These are phyloP conservation scores for Linnemannia exigua DNA, from an alignment of 192 early-diverging fungal genomes.

Conservation along the genomic window DNA sequence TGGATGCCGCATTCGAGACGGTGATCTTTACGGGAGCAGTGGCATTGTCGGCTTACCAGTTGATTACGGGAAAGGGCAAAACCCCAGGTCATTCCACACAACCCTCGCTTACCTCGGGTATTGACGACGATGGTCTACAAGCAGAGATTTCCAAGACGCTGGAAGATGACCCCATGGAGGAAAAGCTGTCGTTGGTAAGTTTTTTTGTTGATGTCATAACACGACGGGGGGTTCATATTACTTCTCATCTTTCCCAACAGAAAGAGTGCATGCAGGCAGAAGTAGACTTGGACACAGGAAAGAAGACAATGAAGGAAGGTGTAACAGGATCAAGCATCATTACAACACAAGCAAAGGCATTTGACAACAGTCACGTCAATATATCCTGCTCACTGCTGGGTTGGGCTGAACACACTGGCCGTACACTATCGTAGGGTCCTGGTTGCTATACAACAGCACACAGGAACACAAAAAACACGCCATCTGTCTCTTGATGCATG, in stretches of 20 bases:
- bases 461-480: not conserved
- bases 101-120: constrained; percentile 11
- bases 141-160: not conserved
- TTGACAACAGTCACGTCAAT: not conserved
- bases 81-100: constrained; percentile 13
- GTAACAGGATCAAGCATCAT: not conserved
- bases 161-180: constrained; percentile 48
- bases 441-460: no score
- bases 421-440: not conserved
- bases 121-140: not conserved
- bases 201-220: not conserved
- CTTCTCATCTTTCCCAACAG: not conserved
- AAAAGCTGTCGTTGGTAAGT: constrained; percentile 38
- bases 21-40: constrained; percentile 59
- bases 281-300: not conserved
- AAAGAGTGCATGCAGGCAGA: not conserved
- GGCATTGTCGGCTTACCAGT: constrained; percentile 51
- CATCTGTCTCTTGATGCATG: not conserved
- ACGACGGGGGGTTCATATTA: no score
- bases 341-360: not conserved
- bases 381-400: not conserved
- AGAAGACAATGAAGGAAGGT: not conserved
- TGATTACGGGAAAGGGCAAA: constrained; percentile 40
- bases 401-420: not conserved
- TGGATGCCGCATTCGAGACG: constrained; percentile 51